Conservation (phyloP, 2,329 filamentous ascomycete species). For the Coniochaeta sp. region DNA sequence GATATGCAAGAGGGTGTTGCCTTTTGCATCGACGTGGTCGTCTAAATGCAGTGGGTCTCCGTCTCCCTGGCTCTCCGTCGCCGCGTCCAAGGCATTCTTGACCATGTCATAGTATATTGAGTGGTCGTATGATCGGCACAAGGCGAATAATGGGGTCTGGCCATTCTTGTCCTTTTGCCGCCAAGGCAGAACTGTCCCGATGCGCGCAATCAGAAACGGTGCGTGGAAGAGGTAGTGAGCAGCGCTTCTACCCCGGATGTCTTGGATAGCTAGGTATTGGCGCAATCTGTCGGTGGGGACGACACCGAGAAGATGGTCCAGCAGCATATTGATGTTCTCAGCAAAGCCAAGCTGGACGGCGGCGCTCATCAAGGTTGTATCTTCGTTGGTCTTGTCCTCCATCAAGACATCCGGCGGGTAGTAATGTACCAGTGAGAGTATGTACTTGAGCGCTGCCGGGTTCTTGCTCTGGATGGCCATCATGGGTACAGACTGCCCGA, state of each 20-base stretch:
- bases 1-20: conserved; percentile 93
- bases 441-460: conserved; percentile 66
- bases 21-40: conserved; percentile 86
- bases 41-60: conserved; percentile 78
- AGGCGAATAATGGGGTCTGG: conserved; percentile 92
- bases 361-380: conserved; percentile 81
- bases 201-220: conserved; percentile 67
- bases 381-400: conserved; percentile 81
- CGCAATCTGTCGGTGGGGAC: conserved; percentile 47
- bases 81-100: conserved; percentile 67
- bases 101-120: conserved; percentile 84
- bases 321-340: conserved; percentile 66
- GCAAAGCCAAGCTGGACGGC: conserved; percentile 78
- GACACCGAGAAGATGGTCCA: conserved; percentile 59
- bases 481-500: conserved; percentile 81
- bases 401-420: conserved; percentile 67
- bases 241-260: conserved; percentile 78
- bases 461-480: conserved; percentile 74
- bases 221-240: conserved; percentile 97
- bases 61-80: conserved; percentile 69
- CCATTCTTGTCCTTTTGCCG: conserved; percentile 89
- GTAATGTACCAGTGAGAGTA: conserved; percentile 69
- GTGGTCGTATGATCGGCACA: conserved; percentile 94
- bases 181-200: conserved; percentile 81
- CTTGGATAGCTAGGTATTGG: conserved; percentile 67